Evolutionary conservation across 2,329 filamentous ascomycete species (phyloP), one percentile per base, ranked within the genome.

Genomic region (Diplodia scrobiculata): DNA sequence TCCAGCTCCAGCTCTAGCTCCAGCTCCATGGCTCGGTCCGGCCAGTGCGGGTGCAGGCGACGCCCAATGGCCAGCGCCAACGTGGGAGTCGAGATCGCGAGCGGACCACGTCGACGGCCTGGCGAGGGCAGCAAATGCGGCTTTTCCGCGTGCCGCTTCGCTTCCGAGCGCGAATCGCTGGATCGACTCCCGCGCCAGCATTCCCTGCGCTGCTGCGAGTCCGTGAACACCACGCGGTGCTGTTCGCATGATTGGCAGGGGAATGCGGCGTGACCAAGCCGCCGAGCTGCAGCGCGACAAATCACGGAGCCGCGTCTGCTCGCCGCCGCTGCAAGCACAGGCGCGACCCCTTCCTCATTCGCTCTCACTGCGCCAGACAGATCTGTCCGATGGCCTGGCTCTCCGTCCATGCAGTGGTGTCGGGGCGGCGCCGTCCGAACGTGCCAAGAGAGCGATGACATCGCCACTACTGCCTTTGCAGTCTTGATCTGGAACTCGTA

Each of bases 311-410:
- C 27, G n/a, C 29, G 41, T 19, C 45, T 38, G 45, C 6, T n/a
- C 45, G 34, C 58, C 45, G 58, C n/a, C 41, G 27, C n/a, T 17
- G 58, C 48, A 32, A 21, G 45, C 29, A 50, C 27, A 50, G 27
- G 41, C 58, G 45, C 48, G 27, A 48, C 45, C 32, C 58, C 50
- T 13, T 50, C 48, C 32, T 36, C 48, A 63, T 63, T 63, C 34
- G 60, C 60, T 10, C 48, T 7, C 11, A 11, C 9, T 21, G 47
- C 60, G 60, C 60, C 60, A 52, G 38, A 63, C 48, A 45, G 60
- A 63, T 63, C 60, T 63, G 48, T 52, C 59, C 59, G 59, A 63
- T 63, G 48, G 29, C 59, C n/a, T 51, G 59, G 59, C 48, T 63
- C 59, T 29, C 48, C 60, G 32, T 52, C 34, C 60, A 52, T 45